Evolutionary conservation across 192 early-diverging fungal species (phyloP).

Genomic region (Phlyctochytrium planicorne): DNA sequence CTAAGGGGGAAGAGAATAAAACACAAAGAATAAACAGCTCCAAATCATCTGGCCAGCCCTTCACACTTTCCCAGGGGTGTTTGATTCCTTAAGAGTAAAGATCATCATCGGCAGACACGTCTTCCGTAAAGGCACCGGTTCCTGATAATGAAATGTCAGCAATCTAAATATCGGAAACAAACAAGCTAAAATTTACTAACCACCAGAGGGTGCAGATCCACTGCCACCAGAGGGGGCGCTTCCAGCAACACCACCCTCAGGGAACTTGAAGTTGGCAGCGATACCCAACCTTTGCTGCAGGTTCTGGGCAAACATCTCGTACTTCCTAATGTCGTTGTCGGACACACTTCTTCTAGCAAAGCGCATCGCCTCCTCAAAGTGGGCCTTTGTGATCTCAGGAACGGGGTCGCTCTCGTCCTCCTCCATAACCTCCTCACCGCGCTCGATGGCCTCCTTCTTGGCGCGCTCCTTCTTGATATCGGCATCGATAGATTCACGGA

Average conservation of each 20-base stretch:
- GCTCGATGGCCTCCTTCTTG: slow-evolving; percentile 63
- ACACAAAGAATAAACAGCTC: too few relatives aligned
- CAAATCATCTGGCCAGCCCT: too few relatives aligned
- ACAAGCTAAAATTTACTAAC: neutral
- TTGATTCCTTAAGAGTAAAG: slow-evolving; percentile 80
- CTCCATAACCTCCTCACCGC: slow-evolving; percentile 76
- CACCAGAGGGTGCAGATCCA: slow-evolving; percentile 1
- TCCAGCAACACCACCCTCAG: slow-evolving; percentile 49
- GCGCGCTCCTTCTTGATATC: slow-evolving; percentile 75
- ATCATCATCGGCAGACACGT: slow-evolving; percentile 71
- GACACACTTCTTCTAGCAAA: slow-evolving; percentile 93
- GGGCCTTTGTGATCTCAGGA: slow-evolving; percentile 87
- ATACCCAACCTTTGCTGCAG: slow-evolving; percentile 94
- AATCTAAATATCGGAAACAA: neutral
- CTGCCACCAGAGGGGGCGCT: slow-evolving; percentile 21
- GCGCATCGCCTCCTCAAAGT: slow-evolving; percentile 99
- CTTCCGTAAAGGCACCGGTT: slow-evolving; percentile 62
- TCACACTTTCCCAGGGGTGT: too few relatives aligned
- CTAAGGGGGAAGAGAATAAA: too few relatives aligned
- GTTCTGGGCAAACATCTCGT: slow-evolving; percentile 99
- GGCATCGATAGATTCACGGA: slow-evolving; percentile 91
- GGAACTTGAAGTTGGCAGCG: slow-evolving; percentile 93
- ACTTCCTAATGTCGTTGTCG: slow-evolving; percentile 96
- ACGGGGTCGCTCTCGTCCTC: slow-evolving; percentile 81
- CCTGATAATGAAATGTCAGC: slow-evolving; percentile 34